Evolutionary conservation across 202 grass and related monocot species (phyloP).

Genomic region (Elaeis oleifera): DNA sequence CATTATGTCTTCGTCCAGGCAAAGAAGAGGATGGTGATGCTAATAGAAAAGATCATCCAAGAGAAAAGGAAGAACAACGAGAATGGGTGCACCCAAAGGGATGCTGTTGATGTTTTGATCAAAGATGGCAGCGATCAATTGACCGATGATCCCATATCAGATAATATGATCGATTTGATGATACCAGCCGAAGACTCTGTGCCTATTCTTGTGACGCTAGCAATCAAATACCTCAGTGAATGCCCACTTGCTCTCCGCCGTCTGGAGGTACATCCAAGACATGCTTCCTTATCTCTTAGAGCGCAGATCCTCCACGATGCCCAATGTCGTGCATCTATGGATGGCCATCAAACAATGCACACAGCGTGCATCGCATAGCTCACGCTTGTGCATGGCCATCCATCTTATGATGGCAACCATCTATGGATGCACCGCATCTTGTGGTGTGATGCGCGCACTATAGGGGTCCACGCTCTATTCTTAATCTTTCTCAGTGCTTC

Average conservation of each 20-base stretch:
- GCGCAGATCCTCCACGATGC: too few relatives aligned
- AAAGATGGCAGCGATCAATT: slow-evolving; percentile 41
- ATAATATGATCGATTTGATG: slow-evolving; percentile 99
- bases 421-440: too few relatives aligned
- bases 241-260: slow-evolving; percentile 75
- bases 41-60: slow-evolving; percentile 75
- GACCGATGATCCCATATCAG: slow-evolving; percentile 85
- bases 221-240: slow-evolving; percentile 88
- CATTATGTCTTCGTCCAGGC: slow-evolving; percentile 29
- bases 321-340: too few relatives aligned
- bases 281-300: too few relatives aligned
- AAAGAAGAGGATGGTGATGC: slow-evolving; percentile 79
- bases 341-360: too few relatives aligned
- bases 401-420: too few relatives aligned
- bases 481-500: too few relatives aligned
- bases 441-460: too few relatives aligned
- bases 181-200: slow-evolving; percentile 97
- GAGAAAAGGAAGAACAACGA: slow-evolving; percentile 51
- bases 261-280: slow-evolving; percentile 38
- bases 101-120: slow-evolving; percentile 75
- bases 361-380: too few relatives aligned
- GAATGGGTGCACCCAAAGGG: slow-evolving; percentile 3
- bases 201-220: slow-evolving; percentile 79
- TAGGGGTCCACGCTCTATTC: too few relatives aligned
- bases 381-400: too few relatives aligned